Evolutionary conservation across 2,329 filamentous ascomycete genomes (phyloP), one percentile per base, ranked within the genome.

Genomic region (Xylariaceae sp.): DNA sequence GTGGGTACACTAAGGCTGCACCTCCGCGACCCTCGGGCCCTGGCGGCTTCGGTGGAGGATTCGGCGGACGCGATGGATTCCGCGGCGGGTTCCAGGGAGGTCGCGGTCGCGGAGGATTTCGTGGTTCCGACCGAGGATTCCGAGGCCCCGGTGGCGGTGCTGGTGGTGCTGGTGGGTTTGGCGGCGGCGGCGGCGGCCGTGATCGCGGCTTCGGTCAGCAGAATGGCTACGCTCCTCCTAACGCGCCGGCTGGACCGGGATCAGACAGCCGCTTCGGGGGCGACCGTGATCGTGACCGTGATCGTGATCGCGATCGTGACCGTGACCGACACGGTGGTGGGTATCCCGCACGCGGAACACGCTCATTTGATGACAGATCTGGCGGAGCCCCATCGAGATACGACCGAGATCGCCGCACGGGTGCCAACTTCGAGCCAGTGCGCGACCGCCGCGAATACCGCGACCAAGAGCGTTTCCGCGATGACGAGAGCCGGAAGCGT

Each of bases 1-100:
- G 94, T 69, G 89, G 90, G 65, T 97, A 97, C 75, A 97, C 93
- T 59, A 95, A 93, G 75, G 85, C 87, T 13, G 80, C 86, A 65
- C 83, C 88, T 54, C 80, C 88, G 41, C 85, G 90, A 56, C 90
- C 90, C 51, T 80, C 82, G 64, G 88, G 82, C n/a, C 81, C 82
- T 17, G 82, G 82, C 51, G 80, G 78, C 11, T 84, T 82, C 53
- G 83, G 82, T 61, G 83, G 82, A 18, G 82, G 75, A 8, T 77
- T 80, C 10, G 79, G 81, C 60, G 80, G 82, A 57, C 84, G 82
- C 37, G 80, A 82, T 59, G 84, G 84, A 60, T 81, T 81, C 61
- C 76, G 80, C 49, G 78, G 80, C 56, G 81, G 82, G n/a, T 77
- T 79, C 70, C 72, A 79, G 45, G 80, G 79, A 48, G 77, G 77